A percentile compares a stretch with the other conserved stretches of the same genome.
Evolutionary conservation across 805 yeast species (phyloP).

Genomic region (Wickerhamomyces alni): DNA sequence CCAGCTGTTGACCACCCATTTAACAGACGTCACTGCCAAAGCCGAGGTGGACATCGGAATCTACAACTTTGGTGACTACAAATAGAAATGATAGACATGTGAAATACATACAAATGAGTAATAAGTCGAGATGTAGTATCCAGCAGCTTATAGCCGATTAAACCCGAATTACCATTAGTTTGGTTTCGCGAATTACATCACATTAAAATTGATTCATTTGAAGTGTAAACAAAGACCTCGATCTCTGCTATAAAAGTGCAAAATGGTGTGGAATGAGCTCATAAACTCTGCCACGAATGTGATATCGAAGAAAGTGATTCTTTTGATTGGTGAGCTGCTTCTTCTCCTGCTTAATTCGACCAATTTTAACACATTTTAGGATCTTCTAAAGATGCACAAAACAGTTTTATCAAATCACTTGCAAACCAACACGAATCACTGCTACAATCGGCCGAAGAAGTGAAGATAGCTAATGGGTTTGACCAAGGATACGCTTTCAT

Average conservation of each 20-base stretch:
- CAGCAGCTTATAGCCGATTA: too few relatives aligned
- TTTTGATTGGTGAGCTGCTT: conserved; percentile 10
- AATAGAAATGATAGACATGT: conserved; percentile 2
- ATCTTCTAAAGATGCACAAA: conserved; percentile 12
- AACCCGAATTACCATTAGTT: too few relatives aligned
- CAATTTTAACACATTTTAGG: conserved; percentile 3
- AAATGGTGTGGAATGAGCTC: conserved; percentile 9
- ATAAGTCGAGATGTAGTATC: too few relatives aligned
- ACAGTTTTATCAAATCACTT: conserved; percentile 8
- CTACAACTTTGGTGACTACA: conserved; percentile 52
- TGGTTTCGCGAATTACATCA: too few relatives aligned
- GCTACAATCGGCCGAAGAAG: conserved; percentile 2
- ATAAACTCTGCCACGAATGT: conserved; percentile 3
- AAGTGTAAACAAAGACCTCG: too few relatives aligned
- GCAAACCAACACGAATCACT: conserved; percentile 4
- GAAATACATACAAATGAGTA: not conserved
- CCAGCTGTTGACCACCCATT: conserved; percentile 40
- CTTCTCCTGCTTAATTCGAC: too few relatives aligned
- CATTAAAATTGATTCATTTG: too few relatives aligned
- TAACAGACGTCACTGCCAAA: conserved; percentile 60
- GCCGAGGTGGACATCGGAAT: conserved; percentile 70
- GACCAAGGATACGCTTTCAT: conserved; percentile 17
- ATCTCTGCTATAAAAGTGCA: too few relatives aligned
- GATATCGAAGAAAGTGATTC: conserved; percentile 2
- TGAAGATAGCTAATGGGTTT: conserved; percentile 8